Base-by-base conservation (phyloP, 2,329 filamentous ascomycete species). In the Diplodia mutila region DNA sequence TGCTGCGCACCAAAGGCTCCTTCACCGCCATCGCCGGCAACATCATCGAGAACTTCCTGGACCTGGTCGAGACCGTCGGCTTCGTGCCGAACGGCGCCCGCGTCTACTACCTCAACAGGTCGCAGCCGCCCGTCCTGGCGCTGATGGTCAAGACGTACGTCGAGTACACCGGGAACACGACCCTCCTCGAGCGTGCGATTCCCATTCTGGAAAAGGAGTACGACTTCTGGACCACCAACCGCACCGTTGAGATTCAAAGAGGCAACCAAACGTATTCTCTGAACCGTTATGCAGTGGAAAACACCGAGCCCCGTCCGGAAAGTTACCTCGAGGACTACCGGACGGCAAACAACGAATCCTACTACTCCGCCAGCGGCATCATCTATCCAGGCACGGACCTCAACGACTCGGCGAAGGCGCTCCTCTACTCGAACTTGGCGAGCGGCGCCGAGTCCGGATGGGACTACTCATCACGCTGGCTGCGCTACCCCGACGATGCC, bases 21-120 rank as follows among this genome's bases (percentile, higher is more conserved):
- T 91, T 90, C 69, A 85, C 85, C 7, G 77, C 86, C 39, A 89
- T 91, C 69, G 85, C 88, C 4, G 84, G 83, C 73, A 90, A 91
- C 76, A 89, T 87, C 34, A 89, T 91, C 69, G 87, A 90, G 73
- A 91, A 91, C 74, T 91, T 91, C 71, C 78, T 90, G 12, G 89
- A 91, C 71, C 81, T 90, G 46, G 84, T 91, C 4, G 87, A 90
- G 12, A 76, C 83, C 11, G 87, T 86, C 71, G 89, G 89, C 12
- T 90, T 91, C 72, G 83, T 91, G 4, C 89, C 89, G 46, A 91
- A 91, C 69, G 89, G 89, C 8, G 87, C 87, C n/a, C 82, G 89
- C 16, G 72, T 86, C 29, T 90, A 91, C 80, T 91, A 90, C 71
- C 81, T 90, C 66, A 90, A 91, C 75, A 84, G 89, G 34, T 90